Evolutionary conservation across 139 green algal species (phyloP).

Genomic region (Volvox africanus): DNA sequence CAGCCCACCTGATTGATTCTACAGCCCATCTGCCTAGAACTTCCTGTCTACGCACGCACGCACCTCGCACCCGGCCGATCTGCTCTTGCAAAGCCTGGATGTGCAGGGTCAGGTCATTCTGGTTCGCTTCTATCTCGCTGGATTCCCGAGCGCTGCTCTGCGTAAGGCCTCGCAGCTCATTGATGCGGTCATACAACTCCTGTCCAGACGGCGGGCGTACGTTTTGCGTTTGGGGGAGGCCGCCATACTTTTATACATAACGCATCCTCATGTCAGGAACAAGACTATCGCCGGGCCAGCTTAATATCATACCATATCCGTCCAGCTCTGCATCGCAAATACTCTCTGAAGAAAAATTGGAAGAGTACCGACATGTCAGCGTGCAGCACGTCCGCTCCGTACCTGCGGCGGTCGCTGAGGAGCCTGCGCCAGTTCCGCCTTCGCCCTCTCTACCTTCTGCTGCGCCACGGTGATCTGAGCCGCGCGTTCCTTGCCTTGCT

Average conservation of each 20-base stretch:
- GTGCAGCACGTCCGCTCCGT: neutral
- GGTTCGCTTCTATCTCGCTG: constrained; percentile 52
- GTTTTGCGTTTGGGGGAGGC: no score
- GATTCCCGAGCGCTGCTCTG: neutral
- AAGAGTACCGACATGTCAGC: no score
- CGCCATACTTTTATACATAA: no score
- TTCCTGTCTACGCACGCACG: no score
- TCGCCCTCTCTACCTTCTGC: constrained; percentile 49
- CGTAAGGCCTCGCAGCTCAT: neutral
- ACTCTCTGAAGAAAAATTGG: no score
- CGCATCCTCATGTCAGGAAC: no score
- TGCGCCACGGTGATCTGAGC: constrained; percentile 51
- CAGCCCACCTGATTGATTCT: no score
- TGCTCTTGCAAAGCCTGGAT: constrained; percentile 32
- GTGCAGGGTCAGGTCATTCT: constrained; percentile 53
- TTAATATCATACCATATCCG: no score
- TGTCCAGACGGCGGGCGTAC: neutral
- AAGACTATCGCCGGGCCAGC: no score
- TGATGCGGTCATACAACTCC: constrained; percentile 5
- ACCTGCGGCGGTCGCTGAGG: constrained; percentile 26
- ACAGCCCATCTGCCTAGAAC: no score
- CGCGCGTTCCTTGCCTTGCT: constrained; percentile 57
- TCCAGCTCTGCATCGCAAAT: no score
- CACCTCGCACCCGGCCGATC: neutral
- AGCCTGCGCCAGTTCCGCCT: constrained; percentile 27